These are phyloP conservation scores for Taiwanofungus camphoratus DNA, from an alignment of 1,284 basidiomycete genomes.

Conservation along the genomic window DNA sequence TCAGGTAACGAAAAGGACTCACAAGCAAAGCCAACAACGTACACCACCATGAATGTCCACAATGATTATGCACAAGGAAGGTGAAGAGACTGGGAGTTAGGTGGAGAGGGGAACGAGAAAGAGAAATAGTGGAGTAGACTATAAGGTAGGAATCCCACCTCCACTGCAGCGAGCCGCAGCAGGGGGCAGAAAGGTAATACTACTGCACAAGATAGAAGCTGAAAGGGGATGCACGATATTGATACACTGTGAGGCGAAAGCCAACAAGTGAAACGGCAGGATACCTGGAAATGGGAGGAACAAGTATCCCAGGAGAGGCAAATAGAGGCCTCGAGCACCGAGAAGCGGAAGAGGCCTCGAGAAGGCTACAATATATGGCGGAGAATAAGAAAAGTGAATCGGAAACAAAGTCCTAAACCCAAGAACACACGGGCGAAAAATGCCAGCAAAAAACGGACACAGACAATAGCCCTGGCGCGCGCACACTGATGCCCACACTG, in stretches of 20 bases:
- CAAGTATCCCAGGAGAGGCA: slow-evolving; percentile 9
- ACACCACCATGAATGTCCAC: slow-evolving; percentile 15
- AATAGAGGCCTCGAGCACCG: slow-evolving; percentile 12
- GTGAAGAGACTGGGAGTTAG: background rate
- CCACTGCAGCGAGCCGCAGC: slow-evolving; percentile 9
- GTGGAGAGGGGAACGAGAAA: slow-evolving; percentile 2
- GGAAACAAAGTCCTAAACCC: slow-evolving; percentile 36
- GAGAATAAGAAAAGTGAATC: slow-evolving; percentile 21
- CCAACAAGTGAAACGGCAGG: slow-evolving; percentile 13
- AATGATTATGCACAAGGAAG: slow-evolving; percentile 10
- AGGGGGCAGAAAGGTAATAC: slow-evolving; percentile 17
- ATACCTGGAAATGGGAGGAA: slow-evolving; percentile 11
- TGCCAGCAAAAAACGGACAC: slow-evolving; percentile 24
- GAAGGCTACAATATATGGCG: slow-evolving; percentile 17
- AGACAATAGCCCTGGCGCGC: slow-evolving; percentile 32
- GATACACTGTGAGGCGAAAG: slow-evolving; percentile 26
- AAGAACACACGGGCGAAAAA: slow-evolving; percentile 34
- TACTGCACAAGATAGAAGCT: slow-evolving; percentile 23
- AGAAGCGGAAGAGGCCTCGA: slow-evolving; percentile 14
- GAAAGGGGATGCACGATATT: slow-evolving; percentile 24
- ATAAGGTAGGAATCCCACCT: slow-evolving; percentile 17
- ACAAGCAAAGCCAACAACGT: slow-evolving; percentile 23
- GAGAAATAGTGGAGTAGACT: slow-evolving; percentile 15
- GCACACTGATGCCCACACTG: slow-evolving; percentile 21
- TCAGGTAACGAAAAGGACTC: slow-evolving; percentile 9